Conservation (phyloP, 2,329 filamentous ascomycete species). For the Phyllosticta citribraziliensis region DNA sequence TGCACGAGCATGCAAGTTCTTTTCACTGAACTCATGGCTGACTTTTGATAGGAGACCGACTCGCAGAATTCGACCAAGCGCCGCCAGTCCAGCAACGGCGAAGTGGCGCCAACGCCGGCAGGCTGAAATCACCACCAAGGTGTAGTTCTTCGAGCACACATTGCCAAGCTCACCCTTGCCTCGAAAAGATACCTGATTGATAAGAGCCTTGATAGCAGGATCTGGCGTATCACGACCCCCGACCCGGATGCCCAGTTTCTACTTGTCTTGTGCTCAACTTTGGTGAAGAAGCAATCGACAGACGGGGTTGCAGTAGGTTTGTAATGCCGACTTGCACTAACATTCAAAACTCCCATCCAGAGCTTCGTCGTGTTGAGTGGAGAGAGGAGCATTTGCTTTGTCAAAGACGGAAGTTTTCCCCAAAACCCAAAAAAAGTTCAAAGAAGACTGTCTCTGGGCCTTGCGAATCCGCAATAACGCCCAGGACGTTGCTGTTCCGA, state of each 20-base stretch:
- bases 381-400: not conserved
- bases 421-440: not conserved
- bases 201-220: constrained; percentile 3
- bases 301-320: constrained; percentile 2
- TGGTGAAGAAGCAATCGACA: not conserved
- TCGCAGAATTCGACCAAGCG: constrained; percentile 7
- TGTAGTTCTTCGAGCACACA: constrained; percentile 6
- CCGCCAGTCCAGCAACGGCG: constrained; percentile 7
- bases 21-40: not conserved
- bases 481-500: not conserved
- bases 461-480: not conserved
- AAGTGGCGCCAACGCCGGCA: constrained; percentile 2
- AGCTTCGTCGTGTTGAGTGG: not conserved
- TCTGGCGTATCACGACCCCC: not conserved
- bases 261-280: not conserved
- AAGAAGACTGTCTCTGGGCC: not conserved
- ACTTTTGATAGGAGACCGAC: not conserved
- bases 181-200: constrained; percentile 9
- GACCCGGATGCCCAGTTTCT: not conserved
- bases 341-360: not conserved
- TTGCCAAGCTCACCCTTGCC: not conserved
- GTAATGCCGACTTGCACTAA: constrained; percentile 1
- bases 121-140: constrained; percentile 10
- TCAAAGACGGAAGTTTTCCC: not conserved
- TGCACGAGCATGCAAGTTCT: constrained; percentile 3